These are phyloP conservation scores for Komagataella pastoris DNA, from an alignment of 805 yeast species.

Conservation along the genomic window DNA sequence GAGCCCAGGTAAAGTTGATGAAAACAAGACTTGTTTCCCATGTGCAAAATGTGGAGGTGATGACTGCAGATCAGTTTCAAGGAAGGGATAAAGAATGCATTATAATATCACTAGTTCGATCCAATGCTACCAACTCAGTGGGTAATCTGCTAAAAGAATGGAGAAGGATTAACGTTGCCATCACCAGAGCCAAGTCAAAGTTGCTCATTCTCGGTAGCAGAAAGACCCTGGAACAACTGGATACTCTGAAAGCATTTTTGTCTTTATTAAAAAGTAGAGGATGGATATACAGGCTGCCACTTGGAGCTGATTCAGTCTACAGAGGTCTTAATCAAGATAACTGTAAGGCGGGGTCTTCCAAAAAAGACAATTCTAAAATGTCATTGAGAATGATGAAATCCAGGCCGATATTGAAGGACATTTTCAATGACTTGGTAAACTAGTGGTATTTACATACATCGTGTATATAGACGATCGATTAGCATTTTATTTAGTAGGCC, in stretches of 20 bases:
- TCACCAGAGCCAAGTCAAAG: conserved; percentile 81
- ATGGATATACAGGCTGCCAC: conserved; percentile 55
- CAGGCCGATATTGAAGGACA: not conserved
- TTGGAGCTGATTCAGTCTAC: conserved; percentile 25
- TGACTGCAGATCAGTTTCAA: conserved; percentile 93
- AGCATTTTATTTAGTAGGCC: not conserved
- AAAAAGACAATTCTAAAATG: not conserved
- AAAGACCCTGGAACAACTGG: conserved; percentile 38
- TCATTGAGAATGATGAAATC: not conserved
- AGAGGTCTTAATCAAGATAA: conserved; percentile 1
- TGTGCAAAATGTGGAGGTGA: conserved; percentile 45
- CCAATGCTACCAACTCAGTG: conserved; percentile 48
- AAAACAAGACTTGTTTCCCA: conserved; percentile 14
- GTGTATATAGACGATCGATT: not conserved
- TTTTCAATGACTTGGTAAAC: not conserved
- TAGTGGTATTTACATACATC: not conserved
- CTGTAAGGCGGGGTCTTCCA: not conserved
- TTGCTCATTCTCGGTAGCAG: conserved; percentile 74
- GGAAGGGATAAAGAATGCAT: conserved; percentile 93
- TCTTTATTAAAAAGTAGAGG: conserved; percentile 35
- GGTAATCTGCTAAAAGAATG: conserved; percentile 80
- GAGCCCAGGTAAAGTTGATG: conserved; percentile 60
- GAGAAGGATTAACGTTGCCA: conserved; percentile 88
- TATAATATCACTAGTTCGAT: conserved; percentile 78
- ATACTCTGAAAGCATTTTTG: conserved; percentile 46